Conservation (phyloP, 345 rosid species). For the Eucalyptus victrix region DNA sequence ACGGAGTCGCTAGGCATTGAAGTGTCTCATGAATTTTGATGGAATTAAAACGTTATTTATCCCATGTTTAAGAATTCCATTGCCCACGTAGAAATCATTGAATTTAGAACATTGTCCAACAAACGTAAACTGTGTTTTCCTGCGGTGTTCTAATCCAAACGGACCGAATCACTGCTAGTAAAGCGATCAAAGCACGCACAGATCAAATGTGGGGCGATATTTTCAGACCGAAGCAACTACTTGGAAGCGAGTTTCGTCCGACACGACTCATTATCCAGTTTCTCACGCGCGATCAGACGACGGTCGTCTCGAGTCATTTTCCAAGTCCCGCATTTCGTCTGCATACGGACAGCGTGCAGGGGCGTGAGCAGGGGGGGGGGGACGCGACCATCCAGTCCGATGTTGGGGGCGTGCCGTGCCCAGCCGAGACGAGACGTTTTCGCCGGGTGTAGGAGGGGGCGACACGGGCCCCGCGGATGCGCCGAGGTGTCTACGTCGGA, state of each 20-base stretch:
- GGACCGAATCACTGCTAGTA: too few relatives aligned
- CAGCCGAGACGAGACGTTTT: background rate
- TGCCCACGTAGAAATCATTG: background rate
- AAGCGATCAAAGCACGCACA: background rate
- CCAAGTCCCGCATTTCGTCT: background rate
- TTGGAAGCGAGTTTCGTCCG: background rate
- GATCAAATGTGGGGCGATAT: background rate
- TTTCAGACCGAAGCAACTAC: background rate
- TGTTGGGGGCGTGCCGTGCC: background rate
- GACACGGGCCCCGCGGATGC: background rate
- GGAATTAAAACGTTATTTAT: background rate
- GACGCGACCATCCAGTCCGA: background rate
- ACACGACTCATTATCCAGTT: background rate
- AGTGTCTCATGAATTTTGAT: background rate
- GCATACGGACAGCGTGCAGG: background rate
- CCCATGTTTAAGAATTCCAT: rapidly evolving
- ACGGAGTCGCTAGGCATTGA: background rate
- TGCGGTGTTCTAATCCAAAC: background rate
- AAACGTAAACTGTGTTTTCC: background rate
- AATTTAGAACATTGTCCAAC: background rate
- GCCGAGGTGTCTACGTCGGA: background rate
- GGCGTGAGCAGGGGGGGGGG: background rate
- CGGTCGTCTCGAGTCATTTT: background rate
- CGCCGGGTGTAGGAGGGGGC: background rate
- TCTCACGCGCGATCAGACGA: background rate